Evolutionary conservation across 225 moss, liverwort and hornwort genomes (phyloP).

Genomic region (Antitrichia curtipendula): DNA sequence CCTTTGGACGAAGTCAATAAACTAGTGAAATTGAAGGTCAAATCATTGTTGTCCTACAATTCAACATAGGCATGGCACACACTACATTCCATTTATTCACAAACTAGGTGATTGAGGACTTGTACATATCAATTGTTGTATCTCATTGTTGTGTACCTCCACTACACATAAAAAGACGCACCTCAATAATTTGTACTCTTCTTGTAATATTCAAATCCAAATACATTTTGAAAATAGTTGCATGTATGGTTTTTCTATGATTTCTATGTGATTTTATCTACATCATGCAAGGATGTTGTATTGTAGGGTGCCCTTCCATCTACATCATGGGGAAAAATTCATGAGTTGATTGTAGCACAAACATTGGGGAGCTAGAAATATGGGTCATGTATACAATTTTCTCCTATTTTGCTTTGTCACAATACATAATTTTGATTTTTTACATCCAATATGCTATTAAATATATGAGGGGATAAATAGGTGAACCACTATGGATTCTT

Average conservation of each 20-base stretch:
- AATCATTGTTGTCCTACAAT: neutral
- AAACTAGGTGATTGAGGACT: neutral
- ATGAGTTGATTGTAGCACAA: neutral
- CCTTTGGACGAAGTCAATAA: neutral
- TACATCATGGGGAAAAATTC: neutral
- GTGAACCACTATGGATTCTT: neutral
- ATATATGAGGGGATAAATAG: neutral
- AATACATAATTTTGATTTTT: neutral
- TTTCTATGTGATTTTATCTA: neutral
- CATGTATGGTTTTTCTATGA: neutral
- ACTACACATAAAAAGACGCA: neutral
- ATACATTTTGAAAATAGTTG: neutral
- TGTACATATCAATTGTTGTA: neutral
- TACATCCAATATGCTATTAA: neutral
- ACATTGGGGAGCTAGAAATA: neutral
- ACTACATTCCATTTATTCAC: neutral
- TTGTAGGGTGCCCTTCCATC: fast-evolving
- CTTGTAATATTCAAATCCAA: neutral
- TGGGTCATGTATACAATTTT: neutral
- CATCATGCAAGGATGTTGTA: neutral
- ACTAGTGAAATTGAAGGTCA: neutral
- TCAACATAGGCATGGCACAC: fast-evolving
- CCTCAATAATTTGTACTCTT: neutral
- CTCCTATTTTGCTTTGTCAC: neutral
- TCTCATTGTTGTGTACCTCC: neutral